Conservation (phyloP, 1,284 basidiomycete genomes). For the Fistulinella cinereoalba region DNA sequence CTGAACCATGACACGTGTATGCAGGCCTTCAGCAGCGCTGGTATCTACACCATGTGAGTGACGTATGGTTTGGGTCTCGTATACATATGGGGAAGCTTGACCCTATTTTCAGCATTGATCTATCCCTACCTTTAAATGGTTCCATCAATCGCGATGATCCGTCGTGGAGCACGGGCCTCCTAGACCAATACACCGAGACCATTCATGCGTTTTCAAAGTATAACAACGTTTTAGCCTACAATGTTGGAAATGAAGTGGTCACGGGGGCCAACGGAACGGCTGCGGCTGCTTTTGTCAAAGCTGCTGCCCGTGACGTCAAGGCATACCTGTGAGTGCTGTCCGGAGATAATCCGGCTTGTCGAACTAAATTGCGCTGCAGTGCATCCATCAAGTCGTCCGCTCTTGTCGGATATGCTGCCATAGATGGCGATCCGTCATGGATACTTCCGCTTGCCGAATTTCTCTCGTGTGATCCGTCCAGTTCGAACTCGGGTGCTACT, state of each 20-base stretch:
- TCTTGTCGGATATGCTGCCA: slow-evolving; percentile 84
- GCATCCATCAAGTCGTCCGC: slow-evolving; percentile 64
- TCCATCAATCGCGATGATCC: slow-evolving; percentile 78
- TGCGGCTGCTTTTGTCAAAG: slow-evolving; percentile 83
- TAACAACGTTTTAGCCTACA: slow-evolving; percentile 80
- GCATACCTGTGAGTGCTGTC: slow-evolving; percentile 66
- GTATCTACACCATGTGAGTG: slow-evolving; percentile 84
- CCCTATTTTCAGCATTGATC: slow-evolving; percentile 60
- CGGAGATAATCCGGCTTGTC: neutral
- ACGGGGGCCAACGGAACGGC: slow-evolving; percentile 54
- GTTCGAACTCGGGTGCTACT: slow-evolving; percentile 52
- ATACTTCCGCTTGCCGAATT: slow-evolving; percentile 74
- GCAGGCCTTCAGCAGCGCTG: slow-evolving; percentile 70
- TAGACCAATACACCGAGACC: slow-evolving; percentile 76
- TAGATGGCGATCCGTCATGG: slow-evolving; percentile 71
- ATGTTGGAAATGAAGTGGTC: slow-evolving; percentile 90
- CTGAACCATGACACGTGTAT: slow-evolving; percentile 87
- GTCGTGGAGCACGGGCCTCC: slow-evolving; percentile 80
- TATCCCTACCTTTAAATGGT: slow-evolving; percentile 82
- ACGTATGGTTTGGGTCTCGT: neutral
- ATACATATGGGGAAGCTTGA: slow-evolving; percentile 4
- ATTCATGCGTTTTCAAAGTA: slow-evolving; percentile 81
- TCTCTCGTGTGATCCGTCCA: slow-evolving; percentile 71
- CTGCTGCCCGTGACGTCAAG: slow-evolving; percentile 84
- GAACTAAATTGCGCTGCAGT: slow-evolving; percentile 35